phyloP scores from a whole-genome alignment of 2,329 filamentous ascomycete species.

The Diaporthe citri region DNA sequence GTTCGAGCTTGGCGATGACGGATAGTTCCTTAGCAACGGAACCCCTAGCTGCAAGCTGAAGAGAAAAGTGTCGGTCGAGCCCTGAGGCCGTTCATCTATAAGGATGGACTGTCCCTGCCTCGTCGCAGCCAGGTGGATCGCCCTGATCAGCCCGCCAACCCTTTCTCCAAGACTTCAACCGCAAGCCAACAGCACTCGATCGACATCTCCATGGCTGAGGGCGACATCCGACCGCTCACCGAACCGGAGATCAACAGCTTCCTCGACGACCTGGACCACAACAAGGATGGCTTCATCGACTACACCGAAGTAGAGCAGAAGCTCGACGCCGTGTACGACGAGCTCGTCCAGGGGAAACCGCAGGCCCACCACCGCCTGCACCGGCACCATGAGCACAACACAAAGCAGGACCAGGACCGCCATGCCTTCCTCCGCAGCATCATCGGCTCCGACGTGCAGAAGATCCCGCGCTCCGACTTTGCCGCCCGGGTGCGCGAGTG shows the following conservation, averaged over 20 bases:
- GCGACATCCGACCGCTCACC: conserved; percentile 52
- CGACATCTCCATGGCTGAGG: background rate
- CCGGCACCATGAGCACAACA: conserved; percentile 44
- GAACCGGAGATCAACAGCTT: conserved; percentile 65
- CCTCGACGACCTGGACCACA: conserved; percentile 64
- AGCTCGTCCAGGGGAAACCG: conserved; percentile 58
- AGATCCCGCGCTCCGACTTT: conserved; percentile 62
- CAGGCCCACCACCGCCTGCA: conserved; percentile 59
- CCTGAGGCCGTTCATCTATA: background rate
- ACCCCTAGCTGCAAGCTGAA: background rate
- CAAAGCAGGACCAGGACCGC: conserved; percentile 54
- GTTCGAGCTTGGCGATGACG: conserved; percentile 22
- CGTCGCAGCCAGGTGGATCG: background rate
- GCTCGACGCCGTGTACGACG: conserved; percentile 64
- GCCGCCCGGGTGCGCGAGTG: conserved; percentile 56
- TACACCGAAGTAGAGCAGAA: conserved; percentile 66
- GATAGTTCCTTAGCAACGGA: conserved; percentile 6
- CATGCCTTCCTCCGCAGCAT: conserved; percentile 65
- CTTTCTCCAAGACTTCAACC: background rate
- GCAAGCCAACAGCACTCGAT: background rate
- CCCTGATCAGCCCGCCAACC: background rate
- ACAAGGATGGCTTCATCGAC: conserved; percentile 64
- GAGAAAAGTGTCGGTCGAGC: background rate
- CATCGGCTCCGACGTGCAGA: conserved; percentile 57
- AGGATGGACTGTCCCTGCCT: background rate